A percentile compares a stretch with the other conserved stretches of the same genome.
Conservation (phyloP, 441 rosid genomes). For the Iberis amara region DNA sequence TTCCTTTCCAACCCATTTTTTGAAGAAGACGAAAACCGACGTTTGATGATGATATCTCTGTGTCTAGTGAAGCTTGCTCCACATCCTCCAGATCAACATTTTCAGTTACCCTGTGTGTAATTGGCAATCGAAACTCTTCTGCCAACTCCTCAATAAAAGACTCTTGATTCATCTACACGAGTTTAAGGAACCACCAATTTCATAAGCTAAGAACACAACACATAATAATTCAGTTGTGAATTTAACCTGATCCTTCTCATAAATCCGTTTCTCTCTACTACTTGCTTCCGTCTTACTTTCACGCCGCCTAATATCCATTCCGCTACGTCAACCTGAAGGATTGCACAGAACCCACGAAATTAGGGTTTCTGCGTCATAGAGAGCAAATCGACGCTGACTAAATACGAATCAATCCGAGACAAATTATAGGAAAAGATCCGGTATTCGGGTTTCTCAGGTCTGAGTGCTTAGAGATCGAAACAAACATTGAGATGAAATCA, state of each 20-base stretch:
- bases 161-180: slow-evolving; percentile 43
- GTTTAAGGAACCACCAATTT: neutral
- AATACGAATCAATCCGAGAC: neutral
- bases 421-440: neutral
- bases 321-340: neutral
- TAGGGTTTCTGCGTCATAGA: slow-evolving; percentile 3
- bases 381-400: neutral
- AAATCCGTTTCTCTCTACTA: slow-evolving; percentile 35
- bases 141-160: slow-evolving; percentile 56
- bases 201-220: neutral
- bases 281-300: slow-evolving; percentile 37
- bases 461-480: too few species aligned
- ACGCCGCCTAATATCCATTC: slow-evolving; percentile 48
- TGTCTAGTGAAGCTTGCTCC: slow-evolving; percentile 83
- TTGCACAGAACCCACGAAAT: neutral
- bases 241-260: slow-evolving; percentile 42
- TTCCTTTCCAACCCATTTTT: slow-evolving; percentile 98
- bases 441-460: neutral
- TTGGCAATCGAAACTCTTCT: slow-evolving; percentile 72
- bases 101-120: slow-evolving; percentile 60
- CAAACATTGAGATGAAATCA: too few species aligned
- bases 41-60: slow-evolving; percentile 66
- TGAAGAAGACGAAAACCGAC: slow-evolving; percentile 89
- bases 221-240: slow-evolving; percentile 7
- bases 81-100: slow-evolving; percentile 83